Percentiles rank a stretch among this genome's conserved stretches.
Evolutionary conservation across 805 yeast species (phyloP).

Genomic region (Maudiozyma turicensis): DNA sequence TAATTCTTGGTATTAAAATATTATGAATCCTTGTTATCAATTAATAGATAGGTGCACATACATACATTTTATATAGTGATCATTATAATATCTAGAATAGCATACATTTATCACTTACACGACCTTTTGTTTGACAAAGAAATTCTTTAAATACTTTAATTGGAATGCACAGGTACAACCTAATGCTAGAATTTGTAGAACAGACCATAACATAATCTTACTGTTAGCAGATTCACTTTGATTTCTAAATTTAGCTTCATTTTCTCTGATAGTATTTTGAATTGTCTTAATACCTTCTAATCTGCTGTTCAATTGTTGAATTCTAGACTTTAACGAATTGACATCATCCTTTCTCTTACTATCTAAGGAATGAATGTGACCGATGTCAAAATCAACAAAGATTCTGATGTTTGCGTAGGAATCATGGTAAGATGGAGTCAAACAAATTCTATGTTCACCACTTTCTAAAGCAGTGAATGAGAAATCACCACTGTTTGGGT

Average conservation of each 20-base stretch:
- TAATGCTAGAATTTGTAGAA: conserved; percentile 60
- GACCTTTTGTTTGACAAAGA: conserved; percentile 82
- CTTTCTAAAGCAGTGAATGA: conserved; percentile 73
- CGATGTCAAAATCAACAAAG: conserved; percentile 61
- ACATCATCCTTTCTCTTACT: conserved; percentile 47
- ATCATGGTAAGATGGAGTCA: conserved; percentile 42
- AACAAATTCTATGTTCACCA: conserved; percentile 80
- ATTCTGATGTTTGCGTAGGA: conserved; percentile 49
- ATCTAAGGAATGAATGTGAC: conserved; percentile 57
- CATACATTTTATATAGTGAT: not conserved
- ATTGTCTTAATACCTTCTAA: conserved; percentile 52
- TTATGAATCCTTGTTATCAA: not conserved
- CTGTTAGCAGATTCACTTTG: conserved; percentile 68
- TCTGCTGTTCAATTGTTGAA: conserved; percentile 47
- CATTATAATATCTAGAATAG: not conserved
- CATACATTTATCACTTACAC: conserved; percentile 34
- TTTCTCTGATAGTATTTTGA: conserved; percentile 51
- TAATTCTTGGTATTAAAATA: no score
- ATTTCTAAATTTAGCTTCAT: conserved; percentile 71
- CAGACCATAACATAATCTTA: conserved; percentile 63
- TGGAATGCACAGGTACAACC: conserved; percentile 67
- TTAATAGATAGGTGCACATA: not conserved
- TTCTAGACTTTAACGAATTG: conserved; percentile 43
- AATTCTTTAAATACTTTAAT: conserved; percentile 63
- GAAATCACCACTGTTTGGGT: conserved; percentile 53